Conservation (phyloP, 2,329 filamentous ascomycete species). For the Rhynchosporium secalis region DNA sequence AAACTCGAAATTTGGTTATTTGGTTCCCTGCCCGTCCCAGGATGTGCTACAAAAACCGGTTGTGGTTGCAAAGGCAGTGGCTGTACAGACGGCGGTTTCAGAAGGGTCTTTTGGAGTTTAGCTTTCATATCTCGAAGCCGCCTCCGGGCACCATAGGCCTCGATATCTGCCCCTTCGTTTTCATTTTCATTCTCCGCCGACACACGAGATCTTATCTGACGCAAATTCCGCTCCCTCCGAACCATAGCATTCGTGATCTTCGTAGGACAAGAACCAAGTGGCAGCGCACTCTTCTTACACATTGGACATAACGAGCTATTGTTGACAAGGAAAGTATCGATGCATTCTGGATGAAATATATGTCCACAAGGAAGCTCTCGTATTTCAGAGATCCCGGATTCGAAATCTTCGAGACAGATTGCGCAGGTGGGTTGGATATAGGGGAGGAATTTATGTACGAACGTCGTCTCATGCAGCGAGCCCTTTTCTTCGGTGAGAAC, state of each 20-base stretch:
- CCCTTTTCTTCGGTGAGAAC: constrained; percentile 24
- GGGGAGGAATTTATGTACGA: constrained; percentile 42
- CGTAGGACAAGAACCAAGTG: constrained; percentile 61
- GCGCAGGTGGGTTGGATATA: constrained; percentile 79
- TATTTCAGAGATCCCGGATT: constrained; percentile 68
- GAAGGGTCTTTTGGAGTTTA: constrained; percentile 18
- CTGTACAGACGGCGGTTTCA: constrained; percentile 5
- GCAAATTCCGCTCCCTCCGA: constrained; percentile 70
- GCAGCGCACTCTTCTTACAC: constrained; percentile 83
- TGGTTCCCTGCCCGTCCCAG: constrained; percentile 6
- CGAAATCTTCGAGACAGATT: constrained; percentile 86
- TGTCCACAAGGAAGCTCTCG: constrained; percentile 87
- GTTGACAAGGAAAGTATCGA: constrained; percentile 77
- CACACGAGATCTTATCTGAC: constrained; percentile 44
- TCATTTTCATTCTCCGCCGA: constrained; percentile 25
- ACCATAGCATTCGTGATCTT: constrained; percentile 85
- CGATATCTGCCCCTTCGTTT: constrained; percentile 22
- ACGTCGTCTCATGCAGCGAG: constrained; percentile 17
- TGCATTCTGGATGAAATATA: constrained; percentile 90
- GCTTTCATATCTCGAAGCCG: constrained; percentile 20
- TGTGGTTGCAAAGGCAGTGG: constrained; percentile 23
- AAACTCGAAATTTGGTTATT: constrained; percentile 12
- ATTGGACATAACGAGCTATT: constrained; percentile 87
- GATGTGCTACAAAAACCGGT: constrained; percentile 21
- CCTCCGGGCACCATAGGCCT: constrained; percentile 12